These are phyloP conservation scores for Plasmodium fragile DNA, from an alignment of 169 alveolate genomes.

Conservation along the genomic window DNA sequence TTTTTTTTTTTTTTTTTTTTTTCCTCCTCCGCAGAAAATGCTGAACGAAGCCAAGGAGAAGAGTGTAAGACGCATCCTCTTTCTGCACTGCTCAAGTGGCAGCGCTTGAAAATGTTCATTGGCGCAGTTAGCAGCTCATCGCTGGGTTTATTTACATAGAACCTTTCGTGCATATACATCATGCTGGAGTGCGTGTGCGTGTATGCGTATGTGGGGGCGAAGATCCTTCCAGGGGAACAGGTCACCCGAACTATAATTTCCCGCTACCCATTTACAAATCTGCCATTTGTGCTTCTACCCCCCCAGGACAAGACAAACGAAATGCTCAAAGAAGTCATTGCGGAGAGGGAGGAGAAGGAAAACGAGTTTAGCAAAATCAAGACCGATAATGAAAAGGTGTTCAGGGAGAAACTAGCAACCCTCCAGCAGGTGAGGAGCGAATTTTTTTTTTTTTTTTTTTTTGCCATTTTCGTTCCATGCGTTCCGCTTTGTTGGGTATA, in stretches of 20 bases:
- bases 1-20: no score
- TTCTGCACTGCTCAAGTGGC: not conserved
- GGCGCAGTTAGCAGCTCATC: not conserved
- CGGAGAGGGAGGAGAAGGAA: constrained; percentile 60
- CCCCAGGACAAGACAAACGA: constrained; percentile 33
- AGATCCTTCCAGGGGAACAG: not conserved
- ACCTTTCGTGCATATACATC: not conserved
- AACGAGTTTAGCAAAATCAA: constrained; percentile 41
- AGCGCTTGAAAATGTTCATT: not conserved
- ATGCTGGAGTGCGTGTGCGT: not conserved
- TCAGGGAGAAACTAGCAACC: constrained; percentile 33
- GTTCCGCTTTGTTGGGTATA: not conserved
- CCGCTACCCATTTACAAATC: not conserved
- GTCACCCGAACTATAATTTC: not conserved
- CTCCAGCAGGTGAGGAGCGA: constrained; percentile 52
- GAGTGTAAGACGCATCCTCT: constrained; percentile 1
- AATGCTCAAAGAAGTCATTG: constrained; percentile 44
- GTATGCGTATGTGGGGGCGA: not conserved
- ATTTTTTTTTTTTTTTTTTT: not conserved
- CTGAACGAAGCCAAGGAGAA: constrained; percentile 49
- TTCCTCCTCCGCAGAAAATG: constrained; percentile 33
- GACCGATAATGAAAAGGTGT: constrained; percentile 53
- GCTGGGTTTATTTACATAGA: not conserved
- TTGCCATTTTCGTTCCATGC: not conserved
- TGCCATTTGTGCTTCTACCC: not conserved